phyloP scores from a whole-genome alignment of 148 eudicot genomes.

The Chenopodium album region DNA sequence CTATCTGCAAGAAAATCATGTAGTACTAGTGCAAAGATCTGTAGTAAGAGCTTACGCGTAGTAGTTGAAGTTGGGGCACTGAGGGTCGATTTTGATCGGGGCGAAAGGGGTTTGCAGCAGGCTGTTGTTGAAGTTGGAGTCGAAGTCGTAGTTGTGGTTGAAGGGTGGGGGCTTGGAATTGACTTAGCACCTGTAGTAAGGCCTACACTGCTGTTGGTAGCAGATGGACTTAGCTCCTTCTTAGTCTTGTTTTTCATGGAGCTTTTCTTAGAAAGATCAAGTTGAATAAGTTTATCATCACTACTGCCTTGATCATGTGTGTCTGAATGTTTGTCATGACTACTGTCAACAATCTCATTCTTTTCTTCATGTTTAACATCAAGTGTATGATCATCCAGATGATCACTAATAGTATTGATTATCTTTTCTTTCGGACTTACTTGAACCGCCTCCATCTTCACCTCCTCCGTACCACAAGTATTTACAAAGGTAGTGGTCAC shows the following conservation, averaged over 20 bases:
- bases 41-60: neutral
- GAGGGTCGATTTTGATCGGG: neutral
- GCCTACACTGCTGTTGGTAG: neutral
- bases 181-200: neutral
- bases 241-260: neutral
- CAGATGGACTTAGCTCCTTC: neutral
- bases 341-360: neutral
- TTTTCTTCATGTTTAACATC: conserved; percentile 15
- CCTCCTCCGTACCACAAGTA: too few relatives aligned
- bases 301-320: neutral
- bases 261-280: neutral
- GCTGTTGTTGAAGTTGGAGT: neutral
- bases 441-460: neutral
- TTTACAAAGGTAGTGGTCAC: too few relatives aligned
- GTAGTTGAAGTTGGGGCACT: neutral
- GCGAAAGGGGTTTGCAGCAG: neutral
- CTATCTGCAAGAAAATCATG: neutral
- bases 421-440: neutral
- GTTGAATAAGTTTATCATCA: neutral
- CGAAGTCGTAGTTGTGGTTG: neutral
- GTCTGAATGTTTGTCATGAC: neutral
- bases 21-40: neutral
- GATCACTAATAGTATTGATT: neutral
- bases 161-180: neutral
- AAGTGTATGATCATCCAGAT: conserved; percentile 24